Conservation (phyloP, 2,329 filamentous ascomycete species). For the Dryadomyces quercivorus region DNA sequence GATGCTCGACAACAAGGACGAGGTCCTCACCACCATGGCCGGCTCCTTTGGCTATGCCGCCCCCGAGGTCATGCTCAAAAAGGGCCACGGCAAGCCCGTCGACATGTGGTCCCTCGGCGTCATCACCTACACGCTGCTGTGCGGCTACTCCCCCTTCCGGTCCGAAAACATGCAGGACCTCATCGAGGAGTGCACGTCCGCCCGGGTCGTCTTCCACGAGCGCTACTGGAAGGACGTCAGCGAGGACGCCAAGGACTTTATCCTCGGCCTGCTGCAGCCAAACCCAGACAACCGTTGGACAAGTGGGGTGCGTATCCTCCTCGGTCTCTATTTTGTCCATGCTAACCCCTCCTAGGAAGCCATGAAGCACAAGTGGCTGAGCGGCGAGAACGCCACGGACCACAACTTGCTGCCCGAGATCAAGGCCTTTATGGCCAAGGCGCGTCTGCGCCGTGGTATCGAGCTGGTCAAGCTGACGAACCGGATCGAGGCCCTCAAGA, state of each 20-base stretch:
- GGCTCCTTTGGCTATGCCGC: constrained; percentile 97
- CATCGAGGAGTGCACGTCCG: constrained; percentile 83
- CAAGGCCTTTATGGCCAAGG: constrained; percentile 83
- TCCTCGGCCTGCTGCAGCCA: constrained; percentile 66
- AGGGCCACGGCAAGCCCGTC: constrained; percentile 93
- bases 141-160: constrained; percentile 95
- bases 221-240: constrained; percentile 98
- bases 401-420: constrained; percentile 97
- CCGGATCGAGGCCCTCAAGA: constrained; percentile 86
- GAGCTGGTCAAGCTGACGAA: constrained; percentile 93
- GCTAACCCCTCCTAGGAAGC: constrained; percentile 43
- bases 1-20: constrained; percentile 82
- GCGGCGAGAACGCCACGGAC: constrained; percentile 80
- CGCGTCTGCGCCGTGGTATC: constrained; percentile 83
- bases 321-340: background rate
- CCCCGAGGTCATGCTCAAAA: constrained; percentile 96
- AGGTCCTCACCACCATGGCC: constrained; percentile 95
- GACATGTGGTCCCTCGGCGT: constrained; percentile 99
- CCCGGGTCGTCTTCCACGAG: constrained; percentile 85
- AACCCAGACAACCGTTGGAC: constrained; percentile 65
- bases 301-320: constrained; percentile 48
- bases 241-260: constrained; percentile 90
- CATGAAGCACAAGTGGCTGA: constrained; percentile 76
- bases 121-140: constrained; percentile 95
- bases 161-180: constrained; percentile 87